A percentile compares a stretch with the other conserved stretches of the same genome.
These are phyloP conservation scores for Backusella morwellensis DNA, from an alignment of 192 early-diverging fungal genomes.

Conservation along the genomic window DNA sequence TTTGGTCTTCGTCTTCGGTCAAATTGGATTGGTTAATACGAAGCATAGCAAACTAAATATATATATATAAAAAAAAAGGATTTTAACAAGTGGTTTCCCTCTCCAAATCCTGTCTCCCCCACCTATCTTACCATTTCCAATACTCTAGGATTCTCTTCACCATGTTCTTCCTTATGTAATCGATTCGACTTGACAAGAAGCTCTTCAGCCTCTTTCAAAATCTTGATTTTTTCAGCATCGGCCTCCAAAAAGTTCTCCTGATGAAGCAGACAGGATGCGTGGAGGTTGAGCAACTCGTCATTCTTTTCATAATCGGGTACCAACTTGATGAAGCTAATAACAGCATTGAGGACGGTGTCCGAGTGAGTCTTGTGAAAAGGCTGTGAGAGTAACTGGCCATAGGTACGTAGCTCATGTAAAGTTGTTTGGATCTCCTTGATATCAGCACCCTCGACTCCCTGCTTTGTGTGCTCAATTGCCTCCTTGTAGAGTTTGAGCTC, in stretches of 20 bases:
- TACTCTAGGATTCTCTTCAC: conserved; percentile 6
- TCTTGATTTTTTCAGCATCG: not conserved
- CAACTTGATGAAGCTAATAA: not conserved
- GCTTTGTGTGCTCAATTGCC: not conserved
- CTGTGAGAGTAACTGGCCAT: conserved; percentile 21
- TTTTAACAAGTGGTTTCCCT: too few relatives aligned
- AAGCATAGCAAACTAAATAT: conserved; percentile 23
- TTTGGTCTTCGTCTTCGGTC: conserved; percentile 26
- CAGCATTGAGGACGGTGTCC: not conserved
- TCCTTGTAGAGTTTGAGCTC: conserved; percentile 23
- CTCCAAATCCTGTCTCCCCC: too few relatives aligned
- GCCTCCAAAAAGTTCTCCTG: conserved; percentile 12
- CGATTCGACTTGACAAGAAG: not conserved
- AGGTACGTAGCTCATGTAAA: conserved; percentile 10
- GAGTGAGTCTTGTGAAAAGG: conserved; percentile 5
- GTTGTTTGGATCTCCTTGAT: not conserved
- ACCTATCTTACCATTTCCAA: conserved; percentile 19
- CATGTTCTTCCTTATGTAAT: not conserved
- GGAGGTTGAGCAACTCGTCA: conserved; percentile 10
- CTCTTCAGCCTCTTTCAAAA: not conserved
- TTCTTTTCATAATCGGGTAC: conserved; percentile 12
- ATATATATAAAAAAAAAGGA: not conserved
- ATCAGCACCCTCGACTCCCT: not conserved
- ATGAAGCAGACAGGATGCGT: conserved; percentile 25
- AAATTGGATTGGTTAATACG: conserved; percentile 21